Evolutionary conservation across 805 yeast genomes (phyloP), one percentile per base, ranked within the genome.

Genomic region (Zygotorulaspora florentina): DNA sequence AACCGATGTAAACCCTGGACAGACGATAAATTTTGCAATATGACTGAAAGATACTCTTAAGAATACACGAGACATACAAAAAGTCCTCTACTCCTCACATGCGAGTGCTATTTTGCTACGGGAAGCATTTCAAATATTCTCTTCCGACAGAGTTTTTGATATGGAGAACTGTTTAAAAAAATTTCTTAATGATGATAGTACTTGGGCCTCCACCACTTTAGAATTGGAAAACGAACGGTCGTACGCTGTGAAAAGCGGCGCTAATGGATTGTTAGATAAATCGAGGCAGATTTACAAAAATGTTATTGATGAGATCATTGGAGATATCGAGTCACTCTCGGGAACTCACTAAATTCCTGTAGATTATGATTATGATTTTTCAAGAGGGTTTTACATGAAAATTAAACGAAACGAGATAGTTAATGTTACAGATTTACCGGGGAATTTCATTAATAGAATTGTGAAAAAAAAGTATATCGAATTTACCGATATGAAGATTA

Each of bases 181-280:
- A 2, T 58, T 54, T 27, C 65, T 74, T 7, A 74, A 72, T 50
- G 74, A 70, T 29, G 77, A 73, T 47, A 68, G 73, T 40, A 42
- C 46, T 2, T 71, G 75, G 76, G 76, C 74, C 0, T 55, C 56
- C 0, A 57, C 66, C 1, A 56, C 69, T 1, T 48, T 71, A 3
- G 75, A 74, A 39, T 50, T 74, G 29, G 69, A 66, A 50, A 73
- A 72, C 48, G 79, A 74, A 46, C 63, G 64, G 48, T 63, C 71
- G 25, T 72, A 69, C 55, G 77, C 79, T 0, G 70, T 74, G 0
- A 73, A 64, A 47, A 57, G 69, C 30, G 77, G 76, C 0, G 53
- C 59, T 2, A 74, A 75, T 54, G 79, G 79, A 0, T 51, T 75
- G 9, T 54, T 75, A 1, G 77, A 72, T 53, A 67, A 72, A 0